Evolutionary conservation across 2,329 filamentous ascomycete genomes (phyloP), one percentile per base, ranked within the genome.

Genomic region (Sporothrix curviconia): DNA sequence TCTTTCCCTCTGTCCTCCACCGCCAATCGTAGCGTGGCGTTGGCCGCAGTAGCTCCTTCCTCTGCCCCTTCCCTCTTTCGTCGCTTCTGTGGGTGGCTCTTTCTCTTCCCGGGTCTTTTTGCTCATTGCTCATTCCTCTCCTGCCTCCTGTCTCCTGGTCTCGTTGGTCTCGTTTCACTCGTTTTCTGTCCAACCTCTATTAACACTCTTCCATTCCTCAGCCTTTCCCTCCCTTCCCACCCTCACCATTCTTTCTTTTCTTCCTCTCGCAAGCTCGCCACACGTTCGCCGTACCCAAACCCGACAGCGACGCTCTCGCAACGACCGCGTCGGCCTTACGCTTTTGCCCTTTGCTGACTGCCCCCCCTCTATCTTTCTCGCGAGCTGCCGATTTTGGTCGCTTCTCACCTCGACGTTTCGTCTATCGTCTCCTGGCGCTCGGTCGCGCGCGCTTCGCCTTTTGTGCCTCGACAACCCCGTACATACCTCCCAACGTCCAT

Each of bases 391-490:
- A 25, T 44, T 39, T 32, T 50, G 14, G n/a, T 43, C 46, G 46
- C 44, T 43, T 9, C 43, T n/a, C n/a, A 42, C 44, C 46, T 28
- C 55, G 34, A 44, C 51, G 37, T 44, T 36, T 50, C 47, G 39
- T 52, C 55, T 22, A 19, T 50, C 47, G 39, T 52, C 55, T 22
- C 22, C 28, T 57, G 19, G 19, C 46, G 32, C 40, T 44, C 30
- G 24, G 55, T 57, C 49, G 56, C 56, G 56, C 56, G 56, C 56
- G 49, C 56, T 53, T 53, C 56, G 49, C 44, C 56, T 30, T 40
- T 44, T 25, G n/a, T n/a, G n/a, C n/a, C n/a, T n/a, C n/a, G n/a
- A n/a, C 28, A 11, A 39, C 12, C 17, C 19, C 28, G 6, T 19
- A 39, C 37, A 43, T 24, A 9, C n/a, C 5, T 19, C 25, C n/a